A percentile compares a stretch with the other conserved stretches of the same genome.
These are phyloP conservation scores for Nothophaeocryptopus gaeumannii DNA, from an alignment of 2,329 filamentous ascomycete species.

Conservation along the genomic window DNA sequence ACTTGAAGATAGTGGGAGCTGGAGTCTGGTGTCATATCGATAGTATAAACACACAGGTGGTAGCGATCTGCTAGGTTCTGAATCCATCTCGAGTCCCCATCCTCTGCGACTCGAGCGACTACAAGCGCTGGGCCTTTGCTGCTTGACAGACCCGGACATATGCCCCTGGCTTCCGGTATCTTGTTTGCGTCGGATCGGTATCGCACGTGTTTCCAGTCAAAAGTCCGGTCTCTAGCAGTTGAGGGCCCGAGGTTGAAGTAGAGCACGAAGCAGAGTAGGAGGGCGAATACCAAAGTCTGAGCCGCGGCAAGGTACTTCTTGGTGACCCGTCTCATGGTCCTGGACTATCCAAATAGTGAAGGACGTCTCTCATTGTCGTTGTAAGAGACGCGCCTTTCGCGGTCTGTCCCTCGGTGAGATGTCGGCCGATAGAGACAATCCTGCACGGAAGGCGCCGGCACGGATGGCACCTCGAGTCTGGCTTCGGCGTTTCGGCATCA, in stretches of 20 bases:
- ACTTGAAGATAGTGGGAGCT: slow-evolving; percentile 39
- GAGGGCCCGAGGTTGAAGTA: slow-evolving; percentile 11
- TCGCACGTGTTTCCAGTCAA: slow-evolving; percentile 45
- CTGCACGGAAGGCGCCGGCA: no score
- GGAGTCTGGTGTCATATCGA: slow-evolving; percentile 34
- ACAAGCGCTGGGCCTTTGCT: slow-evolving; percentile 46
- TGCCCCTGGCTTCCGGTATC: slow-evolving; percentile 37
- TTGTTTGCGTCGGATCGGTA: slow-evolving; percentile 41
- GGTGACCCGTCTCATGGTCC: slow-evolving; percentile 14
- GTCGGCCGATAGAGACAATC: no score
- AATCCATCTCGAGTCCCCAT: slow-evolving; percentile 45
- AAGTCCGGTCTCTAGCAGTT: slow-evolving; percentile 24
- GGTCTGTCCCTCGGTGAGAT: no score
- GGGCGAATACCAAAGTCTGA: slow-evolving; percentile 9
- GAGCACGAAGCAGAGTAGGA: slow-evolving; percentile 11
- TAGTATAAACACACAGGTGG: slow-evolving; percentile 48
- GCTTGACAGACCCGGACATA: slow-evolving; percentile 42
- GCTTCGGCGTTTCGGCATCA: no score
- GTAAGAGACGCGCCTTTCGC: no score
- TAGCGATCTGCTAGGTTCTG: slow-evolving; percentile 39
- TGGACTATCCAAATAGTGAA: no score
- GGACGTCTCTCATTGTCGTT: no score
- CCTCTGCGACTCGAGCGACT: slow-evolving; percentile 41
- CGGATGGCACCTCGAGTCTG: no score
- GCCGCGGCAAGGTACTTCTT: slow-evolving; percentile 14